phyloP scores from a whole-genome alignment of 2,329 filamentous ascomycete species.

The Neoscytalidium dimidiatum region DNA sequence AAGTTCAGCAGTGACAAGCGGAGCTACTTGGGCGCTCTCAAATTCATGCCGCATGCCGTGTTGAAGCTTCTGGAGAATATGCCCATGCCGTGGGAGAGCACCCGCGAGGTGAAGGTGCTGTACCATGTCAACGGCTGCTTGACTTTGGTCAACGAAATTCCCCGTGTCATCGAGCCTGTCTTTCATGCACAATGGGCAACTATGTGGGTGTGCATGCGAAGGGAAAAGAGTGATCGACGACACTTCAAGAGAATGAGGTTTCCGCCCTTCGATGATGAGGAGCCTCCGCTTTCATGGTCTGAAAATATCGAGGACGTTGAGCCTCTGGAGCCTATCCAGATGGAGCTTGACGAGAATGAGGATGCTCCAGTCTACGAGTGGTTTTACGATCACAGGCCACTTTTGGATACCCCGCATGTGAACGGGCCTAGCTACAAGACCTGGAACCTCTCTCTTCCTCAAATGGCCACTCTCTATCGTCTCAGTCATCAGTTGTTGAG shows the following conservation, averaged over 20 bases:
- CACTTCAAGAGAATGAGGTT: slow-evolving; percentile 99
- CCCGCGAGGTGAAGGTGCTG: slow-evolving; percentile 93
- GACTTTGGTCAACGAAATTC: slow-evolving; percentile 94
- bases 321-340: slow-evolving; percentile 94
- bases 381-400: slow-evolving; percentile 93
- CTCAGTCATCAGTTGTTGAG: slow-evolving; percentile 88
- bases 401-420: slow-evolving; percentile 88
- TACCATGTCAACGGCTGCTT: slow-evolving; percentile 98
- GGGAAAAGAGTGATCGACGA: slow-evolving; percentile 93
- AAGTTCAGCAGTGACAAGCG: slow-evolving; percentile 99
- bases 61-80: slow-evolving; percentile 98
- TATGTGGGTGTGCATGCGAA: slow-evolving; percentile 98
- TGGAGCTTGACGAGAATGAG: slow-evolving; percentile 94
- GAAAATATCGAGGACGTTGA: slow-evolving; percentile 99
- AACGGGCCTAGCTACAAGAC: slow-evolving; percentile 96
- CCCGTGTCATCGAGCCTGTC: slow-evolving; percentile 94
- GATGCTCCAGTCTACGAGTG: slow-evolving; percentile 91
- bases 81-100: slow-evolving; percentile 99
- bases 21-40: slow-evolving; percentile 93
- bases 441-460: slow-evolving; percentile 89
- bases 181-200: slow-evolving; percentile 99
- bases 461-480: slow-evolving; percentile 95
- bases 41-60: slow-evolving; percentile 99
- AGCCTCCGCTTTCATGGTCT: slow-evolving; percentile 95
- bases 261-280: slow-evolving; percentile 97